Evolutionary conservation across 805 yeast species (phyloP), one percentile per base, ranked within the genome.

Genomic region (Yamadazyma tumulicola): DNA sequence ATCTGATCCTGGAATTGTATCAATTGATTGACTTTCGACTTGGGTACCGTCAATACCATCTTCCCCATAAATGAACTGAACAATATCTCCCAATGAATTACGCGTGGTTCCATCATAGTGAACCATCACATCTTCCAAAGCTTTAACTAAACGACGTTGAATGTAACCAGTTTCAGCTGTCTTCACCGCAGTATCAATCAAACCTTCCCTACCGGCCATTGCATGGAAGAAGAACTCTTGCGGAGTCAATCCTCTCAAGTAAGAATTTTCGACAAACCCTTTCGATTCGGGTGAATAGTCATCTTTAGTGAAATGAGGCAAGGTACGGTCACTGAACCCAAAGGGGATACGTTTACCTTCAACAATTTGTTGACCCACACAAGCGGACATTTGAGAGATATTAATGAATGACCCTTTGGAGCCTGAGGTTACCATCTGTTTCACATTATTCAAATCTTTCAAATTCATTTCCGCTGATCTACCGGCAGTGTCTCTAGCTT

Each of bases 161-260:
- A 91, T 89, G 61, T 91, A 91, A 68, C 97, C 97, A 18, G 97
- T 89, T 67, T 91, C 97, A 2, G 99, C 97, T 26, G 99, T 93
- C 63, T 93, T 93, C 31, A 93, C 99, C 11, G 99, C 99, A 36
- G 99, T 93, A 75, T 93, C 99, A 59, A 93, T 94, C 58, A 93
- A 74, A 74, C 99, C 99, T 70, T 93, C 99, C 76, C 99, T 87
- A 72, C 99, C 99, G 56, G 98, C 97, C 96, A 93, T 93, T 34
- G 97, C 97, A 61, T 93, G 99, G 82, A 93, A 93, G 61, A 93
- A 89, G 62, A 93, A 93, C 62, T 93, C 99, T 63, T 93, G 97
- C 21, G 99, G 98, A 5, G 98, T 89, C 54, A 93, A 74, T 24
- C 99, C 99, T 71, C 97, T 81, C 57, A 91, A 73, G 57, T 93